A percentile compares a stretch with the other conserved stretches of the same genome.
Conservation (phyloP, 345 rosid genomes). For the Citrus trifoliata region DNA sequence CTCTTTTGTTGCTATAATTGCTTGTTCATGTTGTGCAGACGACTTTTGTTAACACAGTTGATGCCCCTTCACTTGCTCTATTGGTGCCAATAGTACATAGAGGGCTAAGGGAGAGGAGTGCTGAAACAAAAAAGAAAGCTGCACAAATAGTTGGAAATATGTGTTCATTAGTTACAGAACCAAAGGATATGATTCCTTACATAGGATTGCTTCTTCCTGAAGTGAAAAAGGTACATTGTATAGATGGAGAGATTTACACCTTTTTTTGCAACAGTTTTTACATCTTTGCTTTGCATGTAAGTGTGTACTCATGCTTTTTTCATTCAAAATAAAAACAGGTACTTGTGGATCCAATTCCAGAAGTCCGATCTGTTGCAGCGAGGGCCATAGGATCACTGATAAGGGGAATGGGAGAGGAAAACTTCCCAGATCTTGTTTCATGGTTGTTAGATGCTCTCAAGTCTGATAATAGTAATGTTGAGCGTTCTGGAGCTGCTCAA, state of each 20-base stretch:
- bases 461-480: conserved; percentile 94
- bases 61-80: conserved; percentile 95
- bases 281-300: neutral
- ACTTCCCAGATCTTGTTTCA: conserved; percentile 96
- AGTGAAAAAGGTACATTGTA: conserved; percentile 74
- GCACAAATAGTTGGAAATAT: conserved; percentile 96
- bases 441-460: conserved; percentile 96
- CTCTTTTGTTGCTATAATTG: conserved; percentile 16
- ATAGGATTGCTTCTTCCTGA: conserved; percentile 97
- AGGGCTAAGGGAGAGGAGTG: conserved; percentile 96
- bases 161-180: conserved; percentile 98
- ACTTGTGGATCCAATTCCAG: conserved; percentile 98
- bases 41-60: conserved; percentile 88
- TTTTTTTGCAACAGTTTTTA: neutral
- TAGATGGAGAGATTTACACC: neutral
- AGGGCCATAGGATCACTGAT: conserved; percentile 97
- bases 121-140: conserved; percentile 97
- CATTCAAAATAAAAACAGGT: conserved; percentile 48
- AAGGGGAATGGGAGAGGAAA: conserved; percentile 98
- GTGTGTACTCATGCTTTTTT: neutral
- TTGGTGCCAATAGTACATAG: conserved; percentile 96
- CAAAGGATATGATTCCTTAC: conserved; percentile 98
- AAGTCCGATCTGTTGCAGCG: conserved; percentile 98
- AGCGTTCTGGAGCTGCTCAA: conserved; percentile 99
- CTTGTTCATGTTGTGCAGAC: conserved; percentile 57